These are phyloP conservation scores for Dalbergia oliveri DNA, from an alignment of 306 rosid genomes.

Conservation along the genomic window DNA sequence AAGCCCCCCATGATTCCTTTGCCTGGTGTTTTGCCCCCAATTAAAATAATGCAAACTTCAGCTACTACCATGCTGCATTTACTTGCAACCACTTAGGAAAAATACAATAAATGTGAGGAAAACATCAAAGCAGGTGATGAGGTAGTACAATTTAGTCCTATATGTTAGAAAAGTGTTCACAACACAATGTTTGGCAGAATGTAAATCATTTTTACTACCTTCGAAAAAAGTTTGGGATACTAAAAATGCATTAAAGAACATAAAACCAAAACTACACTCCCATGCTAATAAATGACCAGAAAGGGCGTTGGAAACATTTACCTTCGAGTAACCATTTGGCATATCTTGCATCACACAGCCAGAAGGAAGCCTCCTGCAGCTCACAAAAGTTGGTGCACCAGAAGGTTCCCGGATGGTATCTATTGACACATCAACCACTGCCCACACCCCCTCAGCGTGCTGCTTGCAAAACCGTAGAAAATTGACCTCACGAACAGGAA, in stretches of 20 bases:
- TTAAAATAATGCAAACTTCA: slow-evolving; percentile 38
- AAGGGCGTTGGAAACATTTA: slow-evolving; percentile 21
- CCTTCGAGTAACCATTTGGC: slow-evolving; percentile 96
- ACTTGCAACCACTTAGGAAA: slow-evolving; percentile 53
- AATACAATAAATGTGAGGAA: slow-evolving; percentile 49
- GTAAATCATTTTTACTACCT: slow-evolving; percentile 47
- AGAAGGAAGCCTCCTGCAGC: slow-evolving; percentile 88
- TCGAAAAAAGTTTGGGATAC: slow-evolving; percentile 41
- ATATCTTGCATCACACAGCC: slow-evolving; percentile 93
- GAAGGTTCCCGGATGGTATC: slow-evolving; percentile 72
- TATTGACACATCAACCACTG: slow-evolving; percentile 82
- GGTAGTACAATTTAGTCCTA: slow-evolving; percentile 22
- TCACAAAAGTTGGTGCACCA: slow-evolving; percentile 58
- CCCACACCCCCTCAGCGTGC: slow-evolving; percentile 94
- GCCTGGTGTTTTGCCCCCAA: slow-evolving; percentile 49
- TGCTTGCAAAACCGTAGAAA: slow-evolving; percentile 90
- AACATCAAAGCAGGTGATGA: slow-evolving; percentile 22
- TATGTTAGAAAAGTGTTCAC: slow-evolving; percentile 12
- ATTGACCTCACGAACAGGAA: slow-evolving; percentile 79
- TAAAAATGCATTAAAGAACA: slow-evolving; percentile 5
- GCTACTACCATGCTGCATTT: slow-evolving; percentile 54
- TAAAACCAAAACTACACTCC: background rate
- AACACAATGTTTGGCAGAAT: slow-evolving; percentile 28
- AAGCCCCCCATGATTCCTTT: slow-evolving; percentile 58
- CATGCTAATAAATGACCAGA: background rate